Conservation (phyloP, 2,329 filamentous ascomycete species). For the Monosporascus sp. region DNA sequence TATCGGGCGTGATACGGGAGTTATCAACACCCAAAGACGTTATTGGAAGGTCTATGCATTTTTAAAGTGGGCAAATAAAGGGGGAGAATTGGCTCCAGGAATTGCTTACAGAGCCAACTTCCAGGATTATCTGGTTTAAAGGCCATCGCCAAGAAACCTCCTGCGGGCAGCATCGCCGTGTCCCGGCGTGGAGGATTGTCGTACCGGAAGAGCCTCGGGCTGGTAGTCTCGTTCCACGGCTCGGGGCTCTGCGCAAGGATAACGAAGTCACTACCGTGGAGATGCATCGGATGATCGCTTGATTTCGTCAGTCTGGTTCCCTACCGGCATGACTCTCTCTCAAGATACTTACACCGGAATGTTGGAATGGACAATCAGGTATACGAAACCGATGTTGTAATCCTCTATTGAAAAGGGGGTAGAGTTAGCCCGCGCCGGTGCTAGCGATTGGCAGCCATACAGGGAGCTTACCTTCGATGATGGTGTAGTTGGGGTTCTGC, state of each 20-base stretch:
- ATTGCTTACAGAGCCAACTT: slow-evolving; percentile 9
- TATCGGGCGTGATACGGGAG: no score
- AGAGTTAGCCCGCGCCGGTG: not conserved
- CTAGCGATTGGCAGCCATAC: not conserved
- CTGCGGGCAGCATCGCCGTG: not conserved
- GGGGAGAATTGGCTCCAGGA: no score
- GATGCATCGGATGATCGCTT: slow-evolving; percentile 40
- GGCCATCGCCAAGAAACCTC: slow-evolving; percentile 1
- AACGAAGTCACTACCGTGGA: slow-evolving; percentile 47
- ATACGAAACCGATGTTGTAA: slow-evolving; percentile 11
- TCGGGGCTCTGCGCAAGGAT: slow-evolving; percentile 29
- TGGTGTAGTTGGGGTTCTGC: slow-evolving; percentile 11
- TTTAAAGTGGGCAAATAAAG: no score
- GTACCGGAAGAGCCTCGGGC: slow-evolving; percentile 5
- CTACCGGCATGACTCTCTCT: slow-evolving; percentile 1
- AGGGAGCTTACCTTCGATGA: slow-evolving; percentile 8
- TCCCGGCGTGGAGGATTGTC: slow-evolving; percentile 11
- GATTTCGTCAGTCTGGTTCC: slow-evolving; percentile 12
- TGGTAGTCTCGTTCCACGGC: slow-evolving; percentile 2
- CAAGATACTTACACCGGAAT: slow-evolving; percentile 12
- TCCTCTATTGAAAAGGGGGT: slow-evolving; percentile 3
- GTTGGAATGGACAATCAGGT: slow-evolving; percentile 12
- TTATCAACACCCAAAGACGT: no score
- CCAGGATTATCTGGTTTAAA: slow-evolving; percentile 1
- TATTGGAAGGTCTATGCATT: no score